Evolutionary conservation across 192 early-diverging fungal genomes (phyloP).

Genomic region (Nowakowskiella sp.): DNA sequence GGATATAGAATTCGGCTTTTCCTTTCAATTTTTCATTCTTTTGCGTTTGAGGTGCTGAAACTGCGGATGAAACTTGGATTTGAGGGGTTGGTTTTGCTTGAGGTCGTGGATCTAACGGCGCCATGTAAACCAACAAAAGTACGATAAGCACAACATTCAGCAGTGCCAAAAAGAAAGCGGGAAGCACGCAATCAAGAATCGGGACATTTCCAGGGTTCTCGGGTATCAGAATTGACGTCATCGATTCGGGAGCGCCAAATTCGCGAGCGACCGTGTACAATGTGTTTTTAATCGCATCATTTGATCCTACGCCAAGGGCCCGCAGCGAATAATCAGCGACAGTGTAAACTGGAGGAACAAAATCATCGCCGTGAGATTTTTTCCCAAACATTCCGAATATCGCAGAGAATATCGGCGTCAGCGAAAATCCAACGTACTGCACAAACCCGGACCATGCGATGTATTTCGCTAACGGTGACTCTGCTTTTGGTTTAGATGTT

Average conservation of each 20-base stretch:
- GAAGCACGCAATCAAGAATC: constrained; percentile 6
- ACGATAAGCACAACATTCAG: background rate
- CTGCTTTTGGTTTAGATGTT: constrained; percentile 1
- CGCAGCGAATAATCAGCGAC: too few species aligned
- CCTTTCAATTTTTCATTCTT: too few species aligned
- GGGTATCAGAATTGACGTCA: background rate
- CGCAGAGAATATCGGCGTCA: constrained; percentile 20
- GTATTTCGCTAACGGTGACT: background rate
- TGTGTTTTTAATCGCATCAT: background rate
- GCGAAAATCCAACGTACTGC: constrained; percentile 26
- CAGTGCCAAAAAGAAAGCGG: constrained; percentile 4
- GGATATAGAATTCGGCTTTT: background rate
- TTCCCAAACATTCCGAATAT: too few species aligned
- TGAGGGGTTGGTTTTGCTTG: background rate
- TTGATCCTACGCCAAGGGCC: background rate
- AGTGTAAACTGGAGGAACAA: too few species aligned
- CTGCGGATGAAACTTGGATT: background rate
- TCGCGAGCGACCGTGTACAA: background rate
- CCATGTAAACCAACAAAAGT: background rate
- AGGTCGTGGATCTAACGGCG: background rate
- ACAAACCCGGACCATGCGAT: constrained; percentile 28
- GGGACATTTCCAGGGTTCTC: background rate
- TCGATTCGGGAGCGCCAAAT: background rate
- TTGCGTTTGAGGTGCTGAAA: background rate
- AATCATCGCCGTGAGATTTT: too few species aligned